These are phyloP conservation scores for Melaleuca alternifolia DNA, from an alignment of 345 rosid species.

Conservation along the genomic window DNA sequence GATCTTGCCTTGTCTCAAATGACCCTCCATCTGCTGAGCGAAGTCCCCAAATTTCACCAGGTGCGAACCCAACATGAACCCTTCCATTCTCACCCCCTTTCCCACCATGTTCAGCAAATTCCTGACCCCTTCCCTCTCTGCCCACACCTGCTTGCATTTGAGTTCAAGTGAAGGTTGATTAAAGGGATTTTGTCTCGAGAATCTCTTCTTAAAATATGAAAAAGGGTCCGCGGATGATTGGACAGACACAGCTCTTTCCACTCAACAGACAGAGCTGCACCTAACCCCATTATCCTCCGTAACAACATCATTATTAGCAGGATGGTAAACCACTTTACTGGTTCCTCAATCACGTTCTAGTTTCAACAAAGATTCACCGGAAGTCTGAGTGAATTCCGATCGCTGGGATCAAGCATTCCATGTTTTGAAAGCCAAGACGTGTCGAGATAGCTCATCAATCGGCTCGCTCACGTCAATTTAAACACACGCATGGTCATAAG, in stretches of 20 bases:
- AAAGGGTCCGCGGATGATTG: background rate
- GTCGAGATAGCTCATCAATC: background rate
- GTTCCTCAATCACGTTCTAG: background rate
- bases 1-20: constrained; percentile 20
- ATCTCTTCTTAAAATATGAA: background rate
- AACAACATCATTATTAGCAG: background rate
- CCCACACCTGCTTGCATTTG: constrained; percentile 16
- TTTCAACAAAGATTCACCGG: background rate
- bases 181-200: background rate
- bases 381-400: background rate
- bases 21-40: constrained; percentile 15
- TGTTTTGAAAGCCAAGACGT: background rate
- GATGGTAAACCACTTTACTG: background rate
- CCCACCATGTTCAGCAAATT: constrained; percentile 34
- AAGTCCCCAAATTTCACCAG: constrained; percentile 19
- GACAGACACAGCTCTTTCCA: background rate
- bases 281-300: background rate
- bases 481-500: background rate
- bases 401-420: background rate
- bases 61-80: constrained; percentile 19
- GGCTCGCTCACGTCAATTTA: background rate
- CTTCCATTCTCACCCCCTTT: constrained; percentile 40
- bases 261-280: background rate
- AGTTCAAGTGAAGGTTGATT: background rate
- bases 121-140: constrained; percentile 31